These are phyloP conservation scores for Tetrastigma voinierianum DNA, from an alignment of 164 flowering plant species.

Conservation along the genomic window DNA sequence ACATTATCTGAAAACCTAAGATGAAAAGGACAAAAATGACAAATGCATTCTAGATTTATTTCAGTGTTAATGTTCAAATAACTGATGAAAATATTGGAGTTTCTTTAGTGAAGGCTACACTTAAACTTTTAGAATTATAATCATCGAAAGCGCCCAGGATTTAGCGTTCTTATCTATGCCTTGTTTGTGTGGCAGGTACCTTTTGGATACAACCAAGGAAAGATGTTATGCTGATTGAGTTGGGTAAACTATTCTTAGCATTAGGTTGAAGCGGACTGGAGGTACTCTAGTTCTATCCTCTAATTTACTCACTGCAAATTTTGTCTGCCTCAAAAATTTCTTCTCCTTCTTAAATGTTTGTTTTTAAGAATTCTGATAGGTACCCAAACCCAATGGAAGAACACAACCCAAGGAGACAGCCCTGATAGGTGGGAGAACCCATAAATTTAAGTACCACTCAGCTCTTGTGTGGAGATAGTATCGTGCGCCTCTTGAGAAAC, in stretches of 20 bases:
- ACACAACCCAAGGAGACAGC: no score
- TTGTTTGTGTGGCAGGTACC: slow-evolving; percentile 39
- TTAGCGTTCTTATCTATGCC: neutral
- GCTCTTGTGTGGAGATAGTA: no score
- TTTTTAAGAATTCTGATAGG: no score
- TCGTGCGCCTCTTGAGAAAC: no score
- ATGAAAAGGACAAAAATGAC: no score
- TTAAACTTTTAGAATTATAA: neutral
- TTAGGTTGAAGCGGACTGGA: slow-evolving; percentile 82
- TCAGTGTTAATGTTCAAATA: no score
- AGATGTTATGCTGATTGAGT: slow-evolving; percentile 86
- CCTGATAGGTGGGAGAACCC: no score
- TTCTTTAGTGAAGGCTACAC: neutral
- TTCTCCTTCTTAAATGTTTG: neutral
- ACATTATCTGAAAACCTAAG: no score
- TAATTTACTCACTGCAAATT: neutral
- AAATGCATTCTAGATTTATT: no score
- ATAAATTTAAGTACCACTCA: no score
- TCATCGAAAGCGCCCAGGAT: neutral
- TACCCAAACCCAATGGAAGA: no score
- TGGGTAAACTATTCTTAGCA: slow-evolving; percentile 66
- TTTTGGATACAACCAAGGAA: slow-evolving; percentile 90
- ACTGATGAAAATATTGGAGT: neutral
- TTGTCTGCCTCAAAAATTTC: neutral
- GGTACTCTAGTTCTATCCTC: slow-evolving; percentile 34